Evolutionary conservation across 2,329 filamentous ascomycete species (phyloP).

Genomic region (Esteya vermicola): DNA sequence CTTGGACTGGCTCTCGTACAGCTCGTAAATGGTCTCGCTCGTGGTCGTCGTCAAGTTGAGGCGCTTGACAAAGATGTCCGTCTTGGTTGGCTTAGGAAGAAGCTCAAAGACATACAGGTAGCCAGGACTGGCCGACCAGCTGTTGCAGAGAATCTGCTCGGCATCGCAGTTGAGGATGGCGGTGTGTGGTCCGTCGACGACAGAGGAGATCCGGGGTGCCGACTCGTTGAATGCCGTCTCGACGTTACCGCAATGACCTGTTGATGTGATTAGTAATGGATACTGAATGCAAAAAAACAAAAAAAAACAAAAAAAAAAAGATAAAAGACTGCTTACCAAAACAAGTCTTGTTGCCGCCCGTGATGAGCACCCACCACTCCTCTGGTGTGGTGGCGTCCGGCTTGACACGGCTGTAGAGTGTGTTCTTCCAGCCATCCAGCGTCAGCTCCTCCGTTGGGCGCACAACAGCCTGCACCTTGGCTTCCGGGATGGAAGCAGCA

Average conservation of each 20-base stretch:
- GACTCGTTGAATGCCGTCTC: constrained; percentile 56
- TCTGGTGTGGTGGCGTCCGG: constrained; percentile 46
- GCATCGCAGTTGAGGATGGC: constrained; percentile 60
- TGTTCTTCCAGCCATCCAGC: constrained; percentile 56
- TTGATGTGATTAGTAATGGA: neutral
- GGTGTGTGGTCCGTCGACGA: constrained; percentile 50
- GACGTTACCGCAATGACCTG: constrained; percentile 49
- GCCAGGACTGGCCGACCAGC: constrained; percentile 52
- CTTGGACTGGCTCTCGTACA: constrained; percentile 36
- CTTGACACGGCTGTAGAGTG: constrained; percentile 47
- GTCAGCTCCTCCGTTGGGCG: constrained; percentile 43
- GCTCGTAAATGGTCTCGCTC: constrained; percentile 44
- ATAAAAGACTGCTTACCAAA: constrained; percentile 30
- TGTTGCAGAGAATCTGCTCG: constrained; percentile 61
- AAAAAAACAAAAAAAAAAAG: neutral
- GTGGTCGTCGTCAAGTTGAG: constrained; percentile 59
- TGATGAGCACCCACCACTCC: constrained; percentile 64
- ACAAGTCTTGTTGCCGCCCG: constrained; percentile 67
- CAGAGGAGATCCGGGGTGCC: constrained; percentile 45
- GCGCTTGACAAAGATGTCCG: constrained; percentile 49
- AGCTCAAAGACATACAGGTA: constrained; percentile 54
- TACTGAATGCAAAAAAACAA: neutral
- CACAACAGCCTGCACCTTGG: constrained; percentile 7
- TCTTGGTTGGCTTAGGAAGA: constrained; percentile 47
- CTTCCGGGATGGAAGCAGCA: too few species aligned